Conservation (phyloP, 2,329 filamentous ascomycete species). For the Colletotrichum falcatum region DNA sequence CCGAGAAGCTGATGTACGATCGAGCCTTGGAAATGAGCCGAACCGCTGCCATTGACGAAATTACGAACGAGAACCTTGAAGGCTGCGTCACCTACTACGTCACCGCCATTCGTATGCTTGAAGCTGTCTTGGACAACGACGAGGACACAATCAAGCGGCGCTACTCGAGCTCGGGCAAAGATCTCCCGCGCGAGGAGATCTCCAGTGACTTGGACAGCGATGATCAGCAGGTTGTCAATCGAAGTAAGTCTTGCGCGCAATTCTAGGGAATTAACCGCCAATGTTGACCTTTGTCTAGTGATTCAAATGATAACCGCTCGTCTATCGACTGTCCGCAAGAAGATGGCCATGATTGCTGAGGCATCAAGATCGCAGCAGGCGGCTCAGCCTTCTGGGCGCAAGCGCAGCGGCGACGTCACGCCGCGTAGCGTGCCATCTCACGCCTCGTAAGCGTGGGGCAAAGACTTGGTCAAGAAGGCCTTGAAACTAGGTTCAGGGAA, state of each 20-base stretch:
- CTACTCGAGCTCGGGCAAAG: constrained; percentile 54
- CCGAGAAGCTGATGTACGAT: constrained; percentile 98
- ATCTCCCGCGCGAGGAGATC: constrained; percentile 55
- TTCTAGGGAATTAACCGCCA: too few relatives aligned
- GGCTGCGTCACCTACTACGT: constrained; percentile 94
- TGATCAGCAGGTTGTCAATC: constrained; percentile 78
- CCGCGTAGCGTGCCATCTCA: constrained; percentile 66
- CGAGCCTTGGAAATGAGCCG: constrained; percentile 97
- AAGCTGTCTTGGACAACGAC: constrained; percentile 91
- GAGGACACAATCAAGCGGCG: constrained; percentile 63
- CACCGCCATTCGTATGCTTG: constrained; percentile 93
- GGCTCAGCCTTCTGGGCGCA: constrained; percentile 57
- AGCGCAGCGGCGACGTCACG: constrained; percentile 67
- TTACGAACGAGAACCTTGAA: constrained; percentile 87
- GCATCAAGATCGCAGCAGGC: constrained; percentile 63
- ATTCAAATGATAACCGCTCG: constrained; percentile 72
- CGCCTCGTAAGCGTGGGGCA: constrained; percentile 49
- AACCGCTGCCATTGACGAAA: constrained; percentile 92
- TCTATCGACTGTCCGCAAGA: constrained; percentile 68
- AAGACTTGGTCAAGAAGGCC: neutral
- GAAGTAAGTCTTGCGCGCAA: constrained; percentile 65
- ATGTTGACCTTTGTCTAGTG: constrained; percentile 57
- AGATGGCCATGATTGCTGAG: constrained; percentile 71
- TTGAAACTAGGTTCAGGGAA: constrained; percentile 1
- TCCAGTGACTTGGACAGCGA: constrained; percentile 70